A percentile compares a stretch with the other conserved stretches of the same genome.
Conservation (phyloP, 306 rosid species). For the Citrullus mucosospermus region DNA sequence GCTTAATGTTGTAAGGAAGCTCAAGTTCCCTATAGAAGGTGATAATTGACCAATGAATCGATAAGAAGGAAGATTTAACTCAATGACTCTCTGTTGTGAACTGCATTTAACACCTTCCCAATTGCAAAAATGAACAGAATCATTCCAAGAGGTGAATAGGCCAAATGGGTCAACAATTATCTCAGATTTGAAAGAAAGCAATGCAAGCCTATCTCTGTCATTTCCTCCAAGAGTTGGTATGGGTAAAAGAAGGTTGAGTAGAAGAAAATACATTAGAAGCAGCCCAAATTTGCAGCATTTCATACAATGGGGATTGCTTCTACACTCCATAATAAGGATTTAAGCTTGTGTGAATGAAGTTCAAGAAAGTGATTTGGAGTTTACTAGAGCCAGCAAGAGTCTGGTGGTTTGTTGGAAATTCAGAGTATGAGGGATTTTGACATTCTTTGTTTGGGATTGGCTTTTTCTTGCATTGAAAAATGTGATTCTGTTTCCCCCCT, state of each 20-base stretch:
- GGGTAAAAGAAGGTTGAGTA: not conserved
- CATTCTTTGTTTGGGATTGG: no score
- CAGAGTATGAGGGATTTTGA: no score
- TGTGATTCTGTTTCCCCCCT: not conserved
- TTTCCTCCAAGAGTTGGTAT: conserved; percentile 1
- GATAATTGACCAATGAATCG: not conserved
- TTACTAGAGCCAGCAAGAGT: not conserved
- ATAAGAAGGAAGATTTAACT: not conserved
- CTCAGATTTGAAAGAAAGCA: conserved; percentile 16
- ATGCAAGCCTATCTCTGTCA: not conserved
- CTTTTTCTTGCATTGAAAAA: not conserved
- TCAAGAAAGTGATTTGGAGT: not conserved
- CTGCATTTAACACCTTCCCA: conserved; percentile 18
- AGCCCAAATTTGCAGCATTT: not conserved
- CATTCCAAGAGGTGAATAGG: conserved; percentile 15
- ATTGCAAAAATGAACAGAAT: conserved; percentile 10
- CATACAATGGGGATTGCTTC: not conserved
- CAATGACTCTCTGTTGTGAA: conserved; percentile 6
- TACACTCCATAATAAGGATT: not conserved
- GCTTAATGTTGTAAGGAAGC: conserved; percentile 4
- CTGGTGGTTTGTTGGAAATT: not conserved
- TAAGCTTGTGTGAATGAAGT: not conserved
- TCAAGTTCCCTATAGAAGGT: conserved; percentile 16
- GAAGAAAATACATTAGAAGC: not conserved
- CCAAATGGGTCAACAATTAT: conserved; percentile 4